A percentile compares a stretch with the other conserved stretches of the same genome.
These are phyloP conservation scores for Xylaria sp. DNA, from an alignment of 2,329 filamentous ascomycete genomes.

Conservation along the genomic window DNA sequence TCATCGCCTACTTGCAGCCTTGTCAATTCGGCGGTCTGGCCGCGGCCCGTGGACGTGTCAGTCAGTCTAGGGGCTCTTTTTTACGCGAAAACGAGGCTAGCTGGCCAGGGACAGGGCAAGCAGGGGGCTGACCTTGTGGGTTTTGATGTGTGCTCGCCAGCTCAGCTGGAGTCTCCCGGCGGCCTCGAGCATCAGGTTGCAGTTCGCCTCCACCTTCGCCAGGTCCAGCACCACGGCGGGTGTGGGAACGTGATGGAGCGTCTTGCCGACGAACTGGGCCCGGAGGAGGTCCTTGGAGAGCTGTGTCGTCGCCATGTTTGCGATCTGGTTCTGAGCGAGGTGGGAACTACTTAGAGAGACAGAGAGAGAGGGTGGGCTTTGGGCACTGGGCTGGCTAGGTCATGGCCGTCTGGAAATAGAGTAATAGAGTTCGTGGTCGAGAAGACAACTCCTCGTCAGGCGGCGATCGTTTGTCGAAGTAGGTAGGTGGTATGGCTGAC, in stretches of 20 bases:
- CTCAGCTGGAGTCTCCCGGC: conserved; percentile 62
- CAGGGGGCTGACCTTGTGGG: conserved; percentile 70
- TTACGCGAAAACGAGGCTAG: too few species aligned
- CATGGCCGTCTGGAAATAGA: not conserved
- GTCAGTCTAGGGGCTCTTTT: too few species aligned
- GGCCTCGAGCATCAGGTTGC: conserved; percentile 71
- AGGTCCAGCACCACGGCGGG: conserved; percentile 73
- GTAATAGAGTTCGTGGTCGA: not conserved
- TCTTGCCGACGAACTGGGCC: conserved; percentile 61
- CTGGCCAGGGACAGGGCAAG: not conserved
- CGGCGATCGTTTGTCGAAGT: conserved; percentile 4
- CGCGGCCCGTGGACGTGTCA: too few species aligned
- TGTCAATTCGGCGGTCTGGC: conserved; percentile 68
- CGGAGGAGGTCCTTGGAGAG: conserved; percentile 45
- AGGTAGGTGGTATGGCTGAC: conserved; percentile 11
- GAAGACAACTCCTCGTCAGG: not conserved
- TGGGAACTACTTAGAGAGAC: not conserved
- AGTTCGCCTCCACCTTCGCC: conserved; percentile 70
- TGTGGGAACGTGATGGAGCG: conserved; percentile 63
- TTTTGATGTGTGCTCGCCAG: conserved; percentile 82
- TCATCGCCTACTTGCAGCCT: conserved; percentile 70
- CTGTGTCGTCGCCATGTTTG: conserved; percentile 32
- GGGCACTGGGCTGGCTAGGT: not conserved
- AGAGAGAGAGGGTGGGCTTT: not conserved
- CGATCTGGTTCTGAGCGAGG: not conserved